phyloP scores from a whole-genome alignment of 1,284 basidiomycete species.

The Fomitopsis pinicola region DNA sequence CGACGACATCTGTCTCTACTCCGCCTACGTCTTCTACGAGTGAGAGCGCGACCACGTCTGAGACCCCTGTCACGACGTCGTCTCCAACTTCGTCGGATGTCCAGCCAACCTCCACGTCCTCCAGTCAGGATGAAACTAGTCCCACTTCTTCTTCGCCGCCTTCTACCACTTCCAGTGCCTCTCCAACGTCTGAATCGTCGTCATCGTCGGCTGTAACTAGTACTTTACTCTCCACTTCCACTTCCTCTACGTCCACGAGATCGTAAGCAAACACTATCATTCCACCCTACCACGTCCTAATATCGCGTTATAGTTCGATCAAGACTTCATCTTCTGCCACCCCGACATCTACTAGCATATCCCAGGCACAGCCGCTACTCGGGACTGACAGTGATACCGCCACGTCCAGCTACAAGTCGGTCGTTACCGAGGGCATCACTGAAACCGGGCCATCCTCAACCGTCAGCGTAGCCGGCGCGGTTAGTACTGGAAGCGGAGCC shows the following conservation, averaged over 20 bases:
- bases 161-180: background rate
- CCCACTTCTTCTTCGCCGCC: background rate
- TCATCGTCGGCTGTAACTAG: background rate
- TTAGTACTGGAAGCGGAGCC: background rate
- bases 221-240: background rate
- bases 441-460: background rate
- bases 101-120: background rate
- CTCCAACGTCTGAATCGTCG: background rate
- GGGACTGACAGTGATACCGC: background rate
- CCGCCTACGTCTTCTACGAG: background rate
- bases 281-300: background rate
- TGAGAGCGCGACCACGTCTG: background rate
- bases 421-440: background rate
- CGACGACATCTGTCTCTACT: background rate
- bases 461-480: slow-evolving; percentile 1
- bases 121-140: background rate
- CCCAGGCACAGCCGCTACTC: background rate
- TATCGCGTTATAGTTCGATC: background rate
- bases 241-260: background rate
- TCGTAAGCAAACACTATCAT: background rate
- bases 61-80: background rate
- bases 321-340: background rate
- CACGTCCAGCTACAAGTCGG: background rate
- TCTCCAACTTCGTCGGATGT: background rate
- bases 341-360: background rate